phyloP scores from a whole-genome alignment of 1,139 yeast species.

The Hansenula sp. region DNA sequence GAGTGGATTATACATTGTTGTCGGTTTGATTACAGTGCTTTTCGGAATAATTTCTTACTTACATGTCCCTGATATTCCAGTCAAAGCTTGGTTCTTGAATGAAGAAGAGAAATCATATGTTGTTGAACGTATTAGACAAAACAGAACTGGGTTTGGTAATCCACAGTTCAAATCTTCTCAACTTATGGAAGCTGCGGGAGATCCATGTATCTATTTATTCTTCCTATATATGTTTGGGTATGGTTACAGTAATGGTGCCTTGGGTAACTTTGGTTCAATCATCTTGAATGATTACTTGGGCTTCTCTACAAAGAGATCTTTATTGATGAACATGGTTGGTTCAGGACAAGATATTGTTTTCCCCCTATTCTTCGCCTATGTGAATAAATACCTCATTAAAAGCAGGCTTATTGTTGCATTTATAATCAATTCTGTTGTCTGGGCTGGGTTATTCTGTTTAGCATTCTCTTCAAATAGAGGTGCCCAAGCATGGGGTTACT shows the following conservation, averaged over 20 bases:
- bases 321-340: conserved; percentile 35
- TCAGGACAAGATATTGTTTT: conserved; percentile 33
- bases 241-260: conserved; percentile 38
- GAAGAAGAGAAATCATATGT: conserved; percentile 46
- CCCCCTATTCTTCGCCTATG: background rate
- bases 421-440: background rate
- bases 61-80: conserved; percentile 46
- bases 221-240: conserved; percentile 22
- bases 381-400: background rate
- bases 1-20: conserved; percentile 40
- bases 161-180: conserved; percentile 48
- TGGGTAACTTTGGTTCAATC: conserved; percentile 26
- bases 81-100: conserved; percentile 43
- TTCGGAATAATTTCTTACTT: conserved; percentile 38
- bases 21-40: conserved; percentile 42
- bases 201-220: conserved; percentile 40
- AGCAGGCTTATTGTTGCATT: background rate
- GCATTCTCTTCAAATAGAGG: background rate
- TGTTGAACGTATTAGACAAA: conserved; percentile 42
- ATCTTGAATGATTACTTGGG: conserved; percentile 32
- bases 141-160: conserved; percentile 52
- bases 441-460: background rate
- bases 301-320: conserved; percentile 31
- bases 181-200: conserved; percentile 37
- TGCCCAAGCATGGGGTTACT: background rate